These are phyloP conservation scores for Crithidia mellificae DNA, from an alignment of 208 protist species.

Conservation along the genomic window DNA sequence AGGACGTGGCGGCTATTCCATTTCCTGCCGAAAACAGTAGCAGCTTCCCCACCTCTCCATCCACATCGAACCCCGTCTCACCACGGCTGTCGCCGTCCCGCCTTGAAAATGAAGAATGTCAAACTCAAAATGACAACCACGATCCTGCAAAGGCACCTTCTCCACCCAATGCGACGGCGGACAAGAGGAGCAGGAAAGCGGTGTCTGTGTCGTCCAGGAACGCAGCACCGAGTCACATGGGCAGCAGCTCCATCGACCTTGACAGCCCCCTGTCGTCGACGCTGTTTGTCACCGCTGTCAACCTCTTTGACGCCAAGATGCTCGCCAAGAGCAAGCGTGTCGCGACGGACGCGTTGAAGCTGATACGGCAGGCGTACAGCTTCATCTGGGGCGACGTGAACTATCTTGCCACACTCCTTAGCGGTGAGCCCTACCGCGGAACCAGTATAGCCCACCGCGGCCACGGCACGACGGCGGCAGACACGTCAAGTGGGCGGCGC, in stretches of 20 bases:
- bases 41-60: constrained; percentile 39
- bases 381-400: constrained; percentile 64
- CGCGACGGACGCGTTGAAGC: constrained; percentile 62
- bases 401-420: constrained; percentile 25
- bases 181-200: neutral
- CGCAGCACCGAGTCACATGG: neutral
- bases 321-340: constrained; percentile 61
- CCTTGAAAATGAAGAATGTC: constrained; percentile 18
- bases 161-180: neutral
- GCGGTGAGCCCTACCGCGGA: constrained; percentile 17
- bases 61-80: constrained; percentile 7
- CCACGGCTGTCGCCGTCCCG: constrained; percentile 28
- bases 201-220: neutral
- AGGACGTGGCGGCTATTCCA: constrained; percentile 74
- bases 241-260: constrained; percentile 41
- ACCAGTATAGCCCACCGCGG: neutral
- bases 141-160: neutral
- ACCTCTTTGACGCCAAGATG: constrained; percentile 66
- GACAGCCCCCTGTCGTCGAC: constrained; percentile 52
- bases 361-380: constrained; percentile 70
- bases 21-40: constrained; percentile 45
- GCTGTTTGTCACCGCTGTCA: constrained; percentile 67
- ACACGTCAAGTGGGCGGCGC: neutral
- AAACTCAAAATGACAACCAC: neutral
- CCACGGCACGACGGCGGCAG: neutral